phyloP scores from a whole-genome alignment of 208 protist species.

The Trypanosoma boissoni region DNA sequence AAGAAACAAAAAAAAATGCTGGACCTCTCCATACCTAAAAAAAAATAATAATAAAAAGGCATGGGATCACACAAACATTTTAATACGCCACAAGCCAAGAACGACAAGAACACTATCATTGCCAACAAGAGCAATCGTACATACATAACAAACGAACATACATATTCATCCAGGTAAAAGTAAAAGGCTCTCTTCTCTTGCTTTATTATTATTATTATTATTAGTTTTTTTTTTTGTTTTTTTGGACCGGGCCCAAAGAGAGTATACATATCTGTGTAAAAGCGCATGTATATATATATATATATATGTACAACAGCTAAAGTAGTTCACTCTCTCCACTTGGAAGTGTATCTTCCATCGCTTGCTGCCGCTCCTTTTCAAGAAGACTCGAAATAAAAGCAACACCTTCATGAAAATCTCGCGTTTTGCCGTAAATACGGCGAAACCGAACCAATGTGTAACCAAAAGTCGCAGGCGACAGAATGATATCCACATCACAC shows the following conservation, averaged over 20 bases:
- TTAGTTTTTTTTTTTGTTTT: background rate
- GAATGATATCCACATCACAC: conserved; percentile 78
- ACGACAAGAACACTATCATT: too few species aligned
- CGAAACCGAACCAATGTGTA: conserved; percentile 81
- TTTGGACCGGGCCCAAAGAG: background rate
- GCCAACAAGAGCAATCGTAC: too few species aligned
- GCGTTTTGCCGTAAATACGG: conserved; percentile 80
- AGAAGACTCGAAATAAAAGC: conserved; percentile 71
- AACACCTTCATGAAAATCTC: conserved; percentile 86
- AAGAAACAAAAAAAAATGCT: background rate
- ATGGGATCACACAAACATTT: background rate
- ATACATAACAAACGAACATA: too few species aligned
- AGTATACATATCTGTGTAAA: background rate
- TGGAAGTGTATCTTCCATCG: conserved; percentile 80
- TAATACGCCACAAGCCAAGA: too few species aligned
- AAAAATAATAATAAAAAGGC: background rate
- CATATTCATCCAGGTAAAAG: too few species aligned
- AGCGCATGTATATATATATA: background rate
- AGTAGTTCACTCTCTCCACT: conserved; percentile 76
- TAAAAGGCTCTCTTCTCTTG: background rate
- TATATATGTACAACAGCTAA: background rate
- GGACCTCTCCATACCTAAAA: background rate
- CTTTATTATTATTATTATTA: background rate
- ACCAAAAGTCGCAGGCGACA: conserved; percentile 62
- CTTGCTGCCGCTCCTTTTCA: conserved; percentile 73